A percentile compares a stretch with the other conserved stretches of the same genome.
phyloP scores from a whole-genome alignment of 2,329 filamentous ascomycete species.

The Trichoderma semiorbis region DNA sequence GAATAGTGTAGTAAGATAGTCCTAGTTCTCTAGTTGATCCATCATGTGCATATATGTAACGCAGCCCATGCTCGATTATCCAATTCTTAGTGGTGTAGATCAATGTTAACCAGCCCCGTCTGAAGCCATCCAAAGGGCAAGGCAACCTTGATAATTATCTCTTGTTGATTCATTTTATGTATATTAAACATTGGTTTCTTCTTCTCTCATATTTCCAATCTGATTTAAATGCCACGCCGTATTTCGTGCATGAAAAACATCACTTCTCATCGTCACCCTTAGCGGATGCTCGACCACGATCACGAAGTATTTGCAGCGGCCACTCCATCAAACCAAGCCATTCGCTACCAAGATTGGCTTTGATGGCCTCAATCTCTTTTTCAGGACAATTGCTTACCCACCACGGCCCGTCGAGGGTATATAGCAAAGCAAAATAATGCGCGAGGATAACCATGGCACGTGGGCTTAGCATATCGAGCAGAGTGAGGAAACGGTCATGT shows the following conservation, averaged over 20 bases:
- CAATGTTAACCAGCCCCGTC: too few species aligned
- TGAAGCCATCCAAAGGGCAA: neutral
- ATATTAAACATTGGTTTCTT: neutral
- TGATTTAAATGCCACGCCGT: neutral
- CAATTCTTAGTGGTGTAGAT: neutral
- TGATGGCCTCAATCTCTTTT: constrained; percentile 18
- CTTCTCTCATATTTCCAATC: neutral
- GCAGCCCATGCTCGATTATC: neutral
- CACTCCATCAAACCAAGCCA: constrained; percentile 18
- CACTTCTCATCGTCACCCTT: neutral
- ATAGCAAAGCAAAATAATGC: constrained; percentile 21
- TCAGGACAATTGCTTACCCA: constrained; percentile 14
- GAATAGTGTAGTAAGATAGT: neutral
- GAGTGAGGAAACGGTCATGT: constrained; percentile 18
- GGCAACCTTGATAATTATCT: neutral
- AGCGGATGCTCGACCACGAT: neutral
- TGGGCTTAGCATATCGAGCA: constrained; percentile 16
- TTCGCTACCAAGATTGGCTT: neutral
- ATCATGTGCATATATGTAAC: neutral
- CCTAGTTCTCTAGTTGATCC: neutral
- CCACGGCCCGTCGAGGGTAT: neutral
- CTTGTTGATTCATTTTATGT: neutral
- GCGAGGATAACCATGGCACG: constrained; percentile 22
- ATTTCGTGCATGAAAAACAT: neutral
- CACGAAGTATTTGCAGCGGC: constrained; percentile 5